These are phyloP conservation scores for Linaria vulgaris DNA, from an alignment of 257 asterid species.

Conservation along the genomic window DNA sequence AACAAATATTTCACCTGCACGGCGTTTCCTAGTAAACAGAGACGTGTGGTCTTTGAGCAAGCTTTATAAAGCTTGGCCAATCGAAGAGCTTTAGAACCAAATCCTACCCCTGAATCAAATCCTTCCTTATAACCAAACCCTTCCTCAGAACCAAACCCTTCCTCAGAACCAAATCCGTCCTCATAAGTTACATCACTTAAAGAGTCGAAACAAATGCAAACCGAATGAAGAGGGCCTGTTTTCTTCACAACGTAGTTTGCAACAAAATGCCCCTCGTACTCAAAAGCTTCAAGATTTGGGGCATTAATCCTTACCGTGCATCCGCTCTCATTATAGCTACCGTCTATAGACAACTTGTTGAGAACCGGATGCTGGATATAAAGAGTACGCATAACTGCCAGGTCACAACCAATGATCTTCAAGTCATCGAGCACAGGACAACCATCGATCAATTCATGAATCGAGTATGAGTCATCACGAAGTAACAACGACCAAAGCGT, in stretches of 20 bases:
- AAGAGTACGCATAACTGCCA: too few species aligned
- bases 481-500: too few species aligned
- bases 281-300: not conserved
- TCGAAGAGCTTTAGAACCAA: not conserved
- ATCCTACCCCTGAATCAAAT: not conserved
- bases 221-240: not conserved
- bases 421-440: constrained; percentile 10
- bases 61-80: not conserved
- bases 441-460: too few species aligned
- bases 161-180: not conserved
- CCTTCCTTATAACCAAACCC: too few species aligned
- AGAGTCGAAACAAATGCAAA: not conserved
- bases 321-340: not conserved
- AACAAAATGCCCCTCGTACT: not conserved
- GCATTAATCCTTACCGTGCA: not conserved
- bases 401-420: not conserved
- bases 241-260: not conserved
- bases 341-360: not conserved
- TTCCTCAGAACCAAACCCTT: too few species aligned
- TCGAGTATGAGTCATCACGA: not conserved
- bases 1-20: too few species aligned
- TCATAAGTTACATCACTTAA: not conserved
- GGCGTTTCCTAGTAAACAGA: not conserved
- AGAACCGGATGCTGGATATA: not conserved
- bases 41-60: not conserved